Base-by-base conservation (phyloP, 1,284 basidiomycete species). In the Pyrrhoderma noxium region DNA sequence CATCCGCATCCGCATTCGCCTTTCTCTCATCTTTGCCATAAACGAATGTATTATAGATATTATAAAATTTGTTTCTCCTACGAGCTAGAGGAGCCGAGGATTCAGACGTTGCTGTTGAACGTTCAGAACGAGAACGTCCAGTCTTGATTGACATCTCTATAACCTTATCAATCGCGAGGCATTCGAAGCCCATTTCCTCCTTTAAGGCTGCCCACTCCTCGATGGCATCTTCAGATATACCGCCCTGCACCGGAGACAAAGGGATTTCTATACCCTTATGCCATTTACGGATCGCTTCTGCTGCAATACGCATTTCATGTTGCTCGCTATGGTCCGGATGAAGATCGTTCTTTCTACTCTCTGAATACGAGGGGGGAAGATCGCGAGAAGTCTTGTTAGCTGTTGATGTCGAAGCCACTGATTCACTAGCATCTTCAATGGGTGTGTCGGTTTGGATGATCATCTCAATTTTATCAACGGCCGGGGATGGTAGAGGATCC, bases 1-100 rank as follows among this genome's bases (percentile, higher is more conserved):
- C 55, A 47, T 61, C 62, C 36, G 62, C 63, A 40, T 61, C 63
- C 34, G 62, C 63, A 37, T 61, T 63, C 22, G 41, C 41, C n/a
- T n/a, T n/a, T n/a, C 27, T 11, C n/a, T 46, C 50, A 31, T 22
- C 21, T 44, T 66, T 64, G 38, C 77, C 79, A 59, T 84, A 85
- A 38, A 87, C 77, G 57, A 87, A 88, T 11, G 85, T 87, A 66
- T 88, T 88, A 65, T 89, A 88, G 62, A 89, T 84, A 65, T 88
- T 89, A 69, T 85, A 88, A 64, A 89, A 87, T 40, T 79, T 72
- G 49, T 70, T 73, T 14, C n/a, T 40, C 41, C 70, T 66, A 27
- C 71, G 65, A 25, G 34, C 35, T 49, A 11, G 49, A 45, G 16
- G 27, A n/a, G n/a, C n/a, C n/a, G n/a, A 35, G 22, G 37, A 44